Percentiles rank a stretch among this genome's conserved stretches.
Conservation (phyloP, 441 rosid species). For the Isatis lusitanica region DNA sequence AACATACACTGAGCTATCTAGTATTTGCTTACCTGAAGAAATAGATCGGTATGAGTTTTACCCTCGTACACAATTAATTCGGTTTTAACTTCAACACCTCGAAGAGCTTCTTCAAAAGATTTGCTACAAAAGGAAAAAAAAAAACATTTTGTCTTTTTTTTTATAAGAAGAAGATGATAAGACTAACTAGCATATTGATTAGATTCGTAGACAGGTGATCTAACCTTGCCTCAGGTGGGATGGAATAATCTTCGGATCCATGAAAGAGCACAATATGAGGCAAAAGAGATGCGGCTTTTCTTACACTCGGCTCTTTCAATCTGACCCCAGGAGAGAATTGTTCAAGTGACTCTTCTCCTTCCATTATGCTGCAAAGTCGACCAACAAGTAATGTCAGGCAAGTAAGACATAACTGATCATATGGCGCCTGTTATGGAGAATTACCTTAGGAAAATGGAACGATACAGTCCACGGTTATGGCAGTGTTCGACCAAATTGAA, state of each 20-base stretch:
- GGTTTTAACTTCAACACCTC: constrained; percentile 46
- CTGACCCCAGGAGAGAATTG: constrained; percentile 60
- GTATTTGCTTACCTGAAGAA: constrained; percentile 57
- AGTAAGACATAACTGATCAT: background rate
- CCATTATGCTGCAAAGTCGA: constrained; percentile 60
- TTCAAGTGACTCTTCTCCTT: constrained; percentile 65
- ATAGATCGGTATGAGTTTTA: constrained; percentile 71
- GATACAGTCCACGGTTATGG: constrained; percentile 80
- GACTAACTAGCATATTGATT: background rate
- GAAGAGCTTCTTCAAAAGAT: constrained; percentile 50
- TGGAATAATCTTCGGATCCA: constrained; percentile 65
- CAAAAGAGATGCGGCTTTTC: constrained; percentile 51
- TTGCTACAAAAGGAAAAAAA: constrained; percentile 44
- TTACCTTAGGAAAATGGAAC: constrained; percentile 87
- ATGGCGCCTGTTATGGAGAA: background rate
- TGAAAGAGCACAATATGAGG: constrained; percentile 64
- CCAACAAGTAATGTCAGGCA: background rate
- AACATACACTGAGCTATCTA: background rate
- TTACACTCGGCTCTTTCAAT: constrained; percentile 44
- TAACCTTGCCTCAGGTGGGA: constrained; percentile 75
- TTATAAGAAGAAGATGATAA: background rate
- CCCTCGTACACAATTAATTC: constrained; percentile 52
- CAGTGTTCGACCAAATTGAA: constrained; percentile 75
- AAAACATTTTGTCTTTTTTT: background rate
- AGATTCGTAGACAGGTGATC: background rate